Percentiles rank a stretch among this genome's conserved stretches.
phyloP scores from a whole-genome alignment of 2,329 filamentous ascomycete genomes.

The Colletotrichum noveboracense region DNA sequence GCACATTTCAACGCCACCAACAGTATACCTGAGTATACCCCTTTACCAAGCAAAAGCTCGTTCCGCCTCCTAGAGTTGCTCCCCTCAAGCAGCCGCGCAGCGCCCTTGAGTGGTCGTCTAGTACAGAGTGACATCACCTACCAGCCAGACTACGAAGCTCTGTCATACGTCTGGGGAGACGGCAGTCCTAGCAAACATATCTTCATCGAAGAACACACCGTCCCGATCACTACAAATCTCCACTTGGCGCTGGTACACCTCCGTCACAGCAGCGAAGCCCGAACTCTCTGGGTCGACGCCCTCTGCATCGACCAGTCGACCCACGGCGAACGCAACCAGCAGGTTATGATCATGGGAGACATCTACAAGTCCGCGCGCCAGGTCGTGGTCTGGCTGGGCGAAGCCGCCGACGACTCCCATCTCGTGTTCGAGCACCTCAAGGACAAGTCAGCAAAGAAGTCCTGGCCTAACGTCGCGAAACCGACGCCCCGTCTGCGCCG shows the following conservation, averaged over 20 bases:
- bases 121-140: neutral
- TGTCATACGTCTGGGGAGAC: neutral
- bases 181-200: neutral
- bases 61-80: neutral
- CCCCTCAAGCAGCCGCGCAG: neutral
- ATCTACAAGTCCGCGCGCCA: neutral
- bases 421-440: neutral
- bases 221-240: neutral
- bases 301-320: neutral
- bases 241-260: neutral
- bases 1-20: neutral
- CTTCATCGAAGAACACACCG: neutral
- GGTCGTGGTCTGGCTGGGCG: neutral
- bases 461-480: neutral
- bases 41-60: neutral
- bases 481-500: neutral
- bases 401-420: neutral
- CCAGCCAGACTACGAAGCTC: neutral
- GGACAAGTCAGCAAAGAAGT: neutral
- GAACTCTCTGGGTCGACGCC: neutral
- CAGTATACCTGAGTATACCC: neutral
- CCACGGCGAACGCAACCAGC: neutral
- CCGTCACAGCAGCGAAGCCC: neutral
- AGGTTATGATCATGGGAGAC: neutral
- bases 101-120: neutral